Percentiles rank a stretch among this genome's conserved stretches.
These are phyloP conservation scores for Wickerhamiella musiphila DNA, from an alignment of 805 yeast species.

Conservation along the genomic window DNA sequence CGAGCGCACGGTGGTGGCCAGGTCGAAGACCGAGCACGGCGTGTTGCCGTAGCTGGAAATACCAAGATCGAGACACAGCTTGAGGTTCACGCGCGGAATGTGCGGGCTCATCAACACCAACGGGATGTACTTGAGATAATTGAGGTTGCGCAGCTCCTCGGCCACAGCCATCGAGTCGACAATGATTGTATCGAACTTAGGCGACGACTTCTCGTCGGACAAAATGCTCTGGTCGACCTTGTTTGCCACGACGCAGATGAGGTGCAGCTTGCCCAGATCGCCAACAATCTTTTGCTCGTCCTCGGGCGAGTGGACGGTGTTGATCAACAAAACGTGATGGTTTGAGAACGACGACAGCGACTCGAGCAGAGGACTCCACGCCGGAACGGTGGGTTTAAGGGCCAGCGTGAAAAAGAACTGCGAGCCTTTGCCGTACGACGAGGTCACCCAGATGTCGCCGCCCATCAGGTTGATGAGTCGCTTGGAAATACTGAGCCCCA, in stretches of 20 bases:
- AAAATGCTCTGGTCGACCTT: slow-evolving; percentile 25
- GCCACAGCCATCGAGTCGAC: slow-evolving; percentile 69
- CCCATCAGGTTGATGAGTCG: slow-evolving; percentile 83
- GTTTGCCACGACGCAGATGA: slow-evolving; percentile 44
- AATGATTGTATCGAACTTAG: slow-evolving; percentile 60
- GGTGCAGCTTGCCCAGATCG: slow-evolving; percentile 35
- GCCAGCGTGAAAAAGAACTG: slow-evolving; percentile 67
- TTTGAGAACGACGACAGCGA: slow-evolving; percentile 52
- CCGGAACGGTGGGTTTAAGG: slow-evolving; percentile 52
- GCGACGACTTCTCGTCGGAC: slow-evolving; percentile 20
- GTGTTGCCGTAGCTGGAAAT: slow-evolving; percentile 79
- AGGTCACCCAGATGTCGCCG: slow-evolving; percentile 83
- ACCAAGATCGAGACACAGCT: slow-evolving; percentile 69
- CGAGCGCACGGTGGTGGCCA: slow-evolving; percentile 69
- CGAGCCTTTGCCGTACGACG: slow-evolving; percentile 65
- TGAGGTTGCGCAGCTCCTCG: slow-evolving; percentile 43
- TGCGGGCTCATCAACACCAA: slow-evolving; percentile 61
- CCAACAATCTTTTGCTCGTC: slow-evolving; percentile 35
- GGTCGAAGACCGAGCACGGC: slow-evolving; percentile 66
- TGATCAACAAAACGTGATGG: slow-evolving; percentile 53
- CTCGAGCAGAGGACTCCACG: slow-evolving; percentile 47
- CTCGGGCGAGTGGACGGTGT: slow-evolving; percentile 39
- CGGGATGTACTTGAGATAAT: slow-evolving; percentile 74
- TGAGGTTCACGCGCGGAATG: slow-evolving; percentile 60
- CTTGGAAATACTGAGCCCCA: slow-evolving; percentile 75